Base-by-base conservation (phyloP, 192 early-diverging fungal genomes). In the Spizellomyces sp. region DNA sequence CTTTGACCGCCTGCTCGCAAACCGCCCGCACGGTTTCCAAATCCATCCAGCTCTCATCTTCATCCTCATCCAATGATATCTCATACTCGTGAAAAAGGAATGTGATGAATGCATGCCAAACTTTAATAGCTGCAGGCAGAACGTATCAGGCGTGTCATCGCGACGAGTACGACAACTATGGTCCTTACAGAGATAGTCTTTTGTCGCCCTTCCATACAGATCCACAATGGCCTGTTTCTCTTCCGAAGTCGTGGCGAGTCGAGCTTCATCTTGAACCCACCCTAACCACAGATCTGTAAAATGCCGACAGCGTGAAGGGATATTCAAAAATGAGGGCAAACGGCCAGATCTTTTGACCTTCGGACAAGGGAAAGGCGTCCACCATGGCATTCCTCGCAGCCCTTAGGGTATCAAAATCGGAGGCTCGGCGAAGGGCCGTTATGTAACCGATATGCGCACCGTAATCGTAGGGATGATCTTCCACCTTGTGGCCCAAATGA, bases 151-250 rank as follows among this genome's bases (percentile, higher is more conserved):
- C 7, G 54, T 6, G n/a, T n/a, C 54, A 4, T 4, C n/a, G n/a
- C 5, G 7, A 6, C 7, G 54, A 54, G n/a, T 2, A 47, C 58
- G 15, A 27, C 14, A 64, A 61, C 36, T 5, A 43, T n/a, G 17
- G 52, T 17, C 74, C 71, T 55, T 85, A 92, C 91, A 93, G 44
- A 91, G 71, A 58, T 93, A 93, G 45, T 93, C 91, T 44, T 89
- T 45, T 1, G 80, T 73, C 0, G 90, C 87, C 54, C 69, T 42
- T 15, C 75, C 59, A 64, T 87, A 92, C 3, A 93, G 68, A 0
- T 76, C 64, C 4, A 86, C 66, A 0, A 92, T 56, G 8, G 67
- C 69, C 36, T 66, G 56, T 64, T 83, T 88, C 46, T 85, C 81
- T n/a, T 82, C 81, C 58, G 70, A 60, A 5, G 70, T 80, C 45